Percentiles rank a stretch among this genome's conserved stretches.
phyloP scores from a whole-genome alignment of 805 yeast species.

The Limtongia smithiae region DNA sequence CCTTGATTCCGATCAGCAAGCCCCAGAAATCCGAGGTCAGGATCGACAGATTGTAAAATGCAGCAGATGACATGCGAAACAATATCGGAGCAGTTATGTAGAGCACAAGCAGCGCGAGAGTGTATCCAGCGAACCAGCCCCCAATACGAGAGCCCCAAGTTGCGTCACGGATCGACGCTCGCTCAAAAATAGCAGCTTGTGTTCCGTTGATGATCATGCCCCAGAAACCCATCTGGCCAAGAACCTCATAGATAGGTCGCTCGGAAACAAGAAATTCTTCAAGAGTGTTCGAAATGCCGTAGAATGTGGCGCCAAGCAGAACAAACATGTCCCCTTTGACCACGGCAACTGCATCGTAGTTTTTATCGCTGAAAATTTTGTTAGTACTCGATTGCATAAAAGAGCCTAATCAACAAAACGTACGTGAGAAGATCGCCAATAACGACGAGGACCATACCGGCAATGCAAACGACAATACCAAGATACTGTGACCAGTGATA shows the following conservation, averaged over 20 bases:
- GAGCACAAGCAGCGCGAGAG: constrained; percentile 41
- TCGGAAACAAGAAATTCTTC: constrained; percentile 46
- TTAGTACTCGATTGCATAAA: not conserved
- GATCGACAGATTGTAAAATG: constrained; percentile 45
- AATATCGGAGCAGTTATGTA: constrained; percentile 44
- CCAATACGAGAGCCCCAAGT: constrained; percentile 42
- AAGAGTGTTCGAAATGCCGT: constrained; percentile 45
- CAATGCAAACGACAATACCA: constrained; percentile 43
- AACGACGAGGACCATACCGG: constrained; percentile 44
- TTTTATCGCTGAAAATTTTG: constrained; percentile 33
- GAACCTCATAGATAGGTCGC: constrained; percentile 45
- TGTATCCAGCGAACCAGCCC: constrained; percentile 45
- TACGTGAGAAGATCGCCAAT: constrained; percentile 42
- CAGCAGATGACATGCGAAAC: constrained; percentile 47
- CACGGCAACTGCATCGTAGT: constrained; percentile 40
- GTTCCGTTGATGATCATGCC: constrained; percentile 44
- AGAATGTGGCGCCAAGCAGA: constrained; percentile 45
- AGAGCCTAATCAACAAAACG: not conserved
- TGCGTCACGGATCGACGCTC: constrained; percentile 39
- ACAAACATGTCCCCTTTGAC: constrained; percentile 47
- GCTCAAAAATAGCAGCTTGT: constrained; percentile 45
- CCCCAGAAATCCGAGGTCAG: constrained; percentile 48
- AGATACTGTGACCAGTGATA: constrained; percentile 46
- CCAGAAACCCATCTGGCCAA: constrained; percentile 45
- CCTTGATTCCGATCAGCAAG: constrained; percentile 43